Evolutionary conservation across 306 rosid genomes (phyloP).

Genomic region (Prunus persica): DNA sequence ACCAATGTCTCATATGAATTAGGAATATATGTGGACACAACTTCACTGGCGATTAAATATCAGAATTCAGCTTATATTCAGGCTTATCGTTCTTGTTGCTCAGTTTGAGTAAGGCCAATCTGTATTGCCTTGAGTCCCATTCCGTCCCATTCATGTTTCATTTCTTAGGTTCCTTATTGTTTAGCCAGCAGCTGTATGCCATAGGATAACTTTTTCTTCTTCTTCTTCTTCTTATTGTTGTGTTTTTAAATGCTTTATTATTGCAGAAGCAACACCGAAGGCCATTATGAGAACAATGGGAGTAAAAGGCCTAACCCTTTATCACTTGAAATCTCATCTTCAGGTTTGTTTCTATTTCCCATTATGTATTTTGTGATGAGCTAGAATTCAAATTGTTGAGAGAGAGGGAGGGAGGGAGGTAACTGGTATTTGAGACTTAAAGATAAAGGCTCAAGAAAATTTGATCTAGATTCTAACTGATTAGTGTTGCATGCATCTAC

Average conservation of each 20-base stretch:
- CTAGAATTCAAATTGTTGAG: not conserved
- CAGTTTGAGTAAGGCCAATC: not conserved
- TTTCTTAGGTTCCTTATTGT: not conserved
- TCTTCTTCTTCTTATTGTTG: not conserved
- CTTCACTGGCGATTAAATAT: not conserved
- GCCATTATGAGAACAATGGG: constrained; percentile 65
- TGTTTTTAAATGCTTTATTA: not conserved
- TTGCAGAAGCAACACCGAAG: constrained; percentile 64
- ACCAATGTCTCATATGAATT: not conserved
- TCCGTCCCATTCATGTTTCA: constrained; percentile 1
- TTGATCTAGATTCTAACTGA: constrained; percentile 3
- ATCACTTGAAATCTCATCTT: constrained; percentile 64
- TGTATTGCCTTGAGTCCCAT: not conserved
- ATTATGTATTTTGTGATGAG: not conserved
- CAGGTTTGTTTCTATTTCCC: constrained; percentile 40
- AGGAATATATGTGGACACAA: not conserved
- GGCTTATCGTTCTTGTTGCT: constrained; percentile 11
- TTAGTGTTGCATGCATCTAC: constrained; percentile 3
- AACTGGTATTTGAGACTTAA: not conserved
- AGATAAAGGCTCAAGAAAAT: not conserved
- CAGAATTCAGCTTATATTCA: not conserved
- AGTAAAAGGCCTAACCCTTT: constrained; percentile 62
- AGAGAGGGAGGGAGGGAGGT: not conserved
- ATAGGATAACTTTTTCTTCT: not conserved
- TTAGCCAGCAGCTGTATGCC: not conserved